Evolutionary conservation across 2,329 filamentous ascomycete species (phyloP).

Genomic region (Penicillium aurantiogriseum): DNA sequence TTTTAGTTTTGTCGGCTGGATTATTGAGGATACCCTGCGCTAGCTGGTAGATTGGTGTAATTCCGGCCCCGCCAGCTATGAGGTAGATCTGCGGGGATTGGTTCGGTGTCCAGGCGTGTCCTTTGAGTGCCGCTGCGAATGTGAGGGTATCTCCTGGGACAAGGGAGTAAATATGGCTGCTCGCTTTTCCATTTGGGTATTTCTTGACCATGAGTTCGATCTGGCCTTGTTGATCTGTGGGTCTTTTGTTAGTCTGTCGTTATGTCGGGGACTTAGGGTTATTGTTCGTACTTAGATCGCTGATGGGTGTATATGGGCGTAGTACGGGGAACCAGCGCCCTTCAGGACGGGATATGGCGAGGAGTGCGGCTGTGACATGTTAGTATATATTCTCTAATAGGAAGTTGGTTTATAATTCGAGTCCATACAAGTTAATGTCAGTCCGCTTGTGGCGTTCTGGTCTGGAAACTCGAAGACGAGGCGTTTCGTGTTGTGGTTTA

Average conservation of each 20-base stretch:
- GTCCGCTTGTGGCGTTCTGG: slow-evolving; percentile 48
- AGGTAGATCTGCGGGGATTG: slow-evolving; percentile 56
- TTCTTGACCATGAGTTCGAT: slow-evolving; percentile 67
- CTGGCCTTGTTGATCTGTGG: slow-evolving; percentile 54
- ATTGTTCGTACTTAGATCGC: slow-evolving; percentile 45
- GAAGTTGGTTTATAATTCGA: background rate
- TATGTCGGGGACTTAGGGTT: background rate
- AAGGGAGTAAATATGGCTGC: slow-evolving; percentile 65
- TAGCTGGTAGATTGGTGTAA: slow-evolving; percentile 69
- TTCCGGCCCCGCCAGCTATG: slow-evolving; percentile 69
- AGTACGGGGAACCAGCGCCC: slow-evolving; percentile 59
- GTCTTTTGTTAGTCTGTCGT: slow-evolving; percentile 6
- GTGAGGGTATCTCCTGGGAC: slow-evolving; percentile 60
- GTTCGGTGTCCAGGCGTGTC: slow-evolving; percentile 55
- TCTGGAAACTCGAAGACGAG: slow-evolving; percentile 57
- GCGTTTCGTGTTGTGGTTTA: slow-evolving; percentile 61
- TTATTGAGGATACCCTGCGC: slow-evolving; percentile 62
- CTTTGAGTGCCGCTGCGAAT: slow-evolving; percentile 56
- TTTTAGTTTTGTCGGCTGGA: slow-evolving; percentile 59
- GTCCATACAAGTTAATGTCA: slow-evolving; percentile 49
- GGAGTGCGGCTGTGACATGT: slow-evolving; percentile 49
- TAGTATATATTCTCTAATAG: background rate
- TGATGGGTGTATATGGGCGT: slow-evolving; percentile 67
- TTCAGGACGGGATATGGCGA: slow-evolving; percentile 60
- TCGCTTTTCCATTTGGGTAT: slow-evolving; percentile 65